Base-by-base conservation (phyloP, 805 yeast species). In the Myxozyma vanderwaltii region DNA sequence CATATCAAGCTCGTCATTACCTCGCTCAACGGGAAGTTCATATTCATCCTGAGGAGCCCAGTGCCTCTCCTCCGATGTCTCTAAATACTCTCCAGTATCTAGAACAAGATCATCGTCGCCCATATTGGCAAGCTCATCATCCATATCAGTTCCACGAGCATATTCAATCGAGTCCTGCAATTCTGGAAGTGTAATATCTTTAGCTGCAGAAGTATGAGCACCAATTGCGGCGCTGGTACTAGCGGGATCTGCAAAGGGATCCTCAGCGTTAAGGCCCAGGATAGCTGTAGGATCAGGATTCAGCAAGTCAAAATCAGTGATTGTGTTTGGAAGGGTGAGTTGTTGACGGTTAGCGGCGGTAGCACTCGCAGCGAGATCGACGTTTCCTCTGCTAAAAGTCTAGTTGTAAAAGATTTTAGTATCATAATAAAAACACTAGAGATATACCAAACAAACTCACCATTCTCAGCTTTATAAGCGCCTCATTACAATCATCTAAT, bases 401-500 rank as follows among this genome's bases (percentile, higher is more conserved):
- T 61, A 46, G n/a, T 39, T 12, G 6, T 2, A 5, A 4, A 6
- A n/a, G n/a, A n/a, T n/a, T n/a, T n/a, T n/a, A n/a, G n/a, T n/a
- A n/a, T n/a, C n/a, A n/a, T n/a, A n/a, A n/a, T n/a, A n/a, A n/a
- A n/a, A n/a, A n/a, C n/a, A n/a, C n/a, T n/a, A n/a, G n/a, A n/a
- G 33, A 29, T 29, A 6, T 29, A 10, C 6, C 48, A n/a, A 7
- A 15, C 36, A 27, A 38, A 19, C 61, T 15, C 46, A 54, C 81
- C 36, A 86, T 81, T 69, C 87, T 88, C 69, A 91, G 77, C 67
- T 84, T 86, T 64, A 83, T 74, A 59, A 90, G 72, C 2, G 90
- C 86, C 66, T 88, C 95, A 50, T 84, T 81, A 41, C 89, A 92
- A 70, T 91, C 97, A 56, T 89, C 95, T 51, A 88, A 76, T 24